Percentiles rank a stretch among this genome's conserved stretches.
phyloP scores from a whole-genome alignment of 805 yeast genomes.

The Candida awuae region DNA sequence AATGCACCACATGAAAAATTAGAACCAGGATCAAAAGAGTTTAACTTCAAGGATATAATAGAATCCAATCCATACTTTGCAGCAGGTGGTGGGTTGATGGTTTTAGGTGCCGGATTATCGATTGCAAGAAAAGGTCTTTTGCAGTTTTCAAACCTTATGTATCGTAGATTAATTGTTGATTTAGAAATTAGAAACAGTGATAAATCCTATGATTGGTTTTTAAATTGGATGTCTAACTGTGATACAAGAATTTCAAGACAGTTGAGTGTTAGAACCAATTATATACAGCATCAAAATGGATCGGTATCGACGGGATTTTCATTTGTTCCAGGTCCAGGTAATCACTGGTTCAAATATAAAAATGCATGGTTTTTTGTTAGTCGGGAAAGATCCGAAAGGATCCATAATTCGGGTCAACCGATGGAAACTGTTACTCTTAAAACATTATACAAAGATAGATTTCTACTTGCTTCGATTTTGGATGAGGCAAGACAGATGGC shows the following conservation, averaged over 20 bases:
- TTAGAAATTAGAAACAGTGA: slow-evolving; percentile 90
- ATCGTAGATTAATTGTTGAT: slow-evolving; percentile 82
- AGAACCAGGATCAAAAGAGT: not conserved
- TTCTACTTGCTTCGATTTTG: slow-evolving; percentile 54
- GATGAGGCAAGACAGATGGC: slow-evolving; percentile 83
- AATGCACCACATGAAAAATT: slow-evolving; percentile 9
- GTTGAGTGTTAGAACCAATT: slow-evolving; percentile 81
- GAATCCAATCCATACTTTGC: slow-evolving; percentile 83
- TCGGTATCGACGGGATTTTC: slow-evolving; percentile 80
- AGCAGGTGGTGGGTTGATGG: slow-evolving; percentile 97
- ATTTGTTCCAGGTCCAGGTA: slow-evolving; percentile 96
- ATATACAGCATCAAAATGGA: slow-evolving; percentile 86
- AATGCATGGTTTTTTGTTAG: slow-evolving; percentile 85
- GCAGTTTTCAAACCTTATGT: slow-evolving; percentile 56
- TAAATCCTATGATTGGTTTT: slow-evolving; percentile 88
- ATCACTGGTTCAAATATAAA: slow-evolving; percentile 74
- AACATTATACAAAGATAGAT: slow-evolving; percentile 76
- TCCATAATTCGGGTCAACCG: slow-evolving; percentile 89
- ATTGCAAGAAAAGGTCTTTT: slow-evolving; percentile 61
- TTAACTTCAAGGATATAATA: slow-evolving; percentile 32
- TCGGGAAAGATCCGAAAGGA: slow-evolving; percentile 82
- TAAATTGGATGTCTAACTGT: slow-evolving; percentile 90
- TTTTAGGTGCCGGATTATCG: slow-evolving; percentile 85
- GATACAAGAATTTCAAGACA: slow-evolving; percentile 74
- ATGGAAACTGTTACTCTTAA: slow-evolving; percentile 94